Conservation (phyloP, 1,139 yeast genomes). For the Saccharomyces hybrid region DNA sequence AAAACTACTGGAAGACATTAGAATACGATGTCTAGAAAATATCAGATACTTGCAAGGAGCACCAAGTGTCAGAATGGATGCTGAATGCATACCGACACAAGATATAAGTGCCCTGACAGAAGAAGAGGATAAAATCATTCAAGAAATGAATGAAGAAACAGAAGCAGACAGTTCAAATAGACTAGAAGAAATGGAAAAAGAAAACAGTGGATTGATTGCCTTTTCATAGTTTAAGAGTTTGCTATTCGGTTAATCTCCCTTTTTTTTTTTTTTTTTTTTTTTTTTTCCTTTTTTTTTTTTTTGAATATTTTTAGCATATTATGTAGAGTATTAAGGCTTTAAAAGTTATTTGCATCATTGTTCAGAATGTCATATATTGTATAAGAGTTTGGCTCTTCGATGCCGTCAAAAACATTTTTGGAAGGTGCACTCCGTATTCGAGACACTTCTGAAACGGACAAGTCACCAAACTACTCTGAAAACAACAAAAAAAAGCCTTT, state of each 20-base stretch:
- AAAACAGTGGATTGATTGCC: slow-evolving; percentile 32
- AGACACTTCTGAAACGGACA: background rate
- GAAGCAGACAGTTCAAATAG: slow-evolving; percentile 24
- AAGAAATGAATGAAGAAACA: slow-evolving; percentile 42
- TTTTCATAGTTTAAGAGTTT: background rate
- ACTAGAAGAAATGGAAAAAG: slow-evolving; percentile 35
- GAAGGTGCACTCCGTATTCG: background rate
- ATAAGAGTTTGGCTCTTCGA: background rate
- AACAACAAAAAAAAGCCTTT: background rate
- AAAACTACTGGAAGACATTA: slow-evolving; percentile 74
- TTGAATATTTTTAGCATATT: background rate
- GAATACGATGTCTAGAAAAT: slow-evolving; percentile 72
- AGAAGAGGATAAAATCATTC: slow-evolving; percentile 42
- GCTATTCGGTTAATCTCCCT: background rate
- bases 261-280: background rate
- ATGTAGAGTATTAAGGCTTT: background rate
- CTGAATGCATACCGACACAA: slow-evolving; percentile 71
- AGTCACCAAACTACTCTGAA: background rate
- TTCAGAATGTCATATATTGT: background rate
- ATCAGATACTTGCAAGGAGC: slow-evolving; percentile 79
- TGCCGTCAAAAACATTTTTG: background rate
- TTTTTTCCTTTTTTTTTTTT: background rate
- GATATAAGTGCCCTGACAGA: slow-evolving; percentile 51
- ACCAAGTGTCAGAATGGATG: slow-evolving; percentile 90
- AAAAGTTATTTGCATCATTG: background rate